Percentiles rank a stretch among this genome's conserved stretches.
phyloP scores from a whole-genome alignment of 2,329 filamentous ascomycete genomes.

The Harringtonia lauricola region DNA sequence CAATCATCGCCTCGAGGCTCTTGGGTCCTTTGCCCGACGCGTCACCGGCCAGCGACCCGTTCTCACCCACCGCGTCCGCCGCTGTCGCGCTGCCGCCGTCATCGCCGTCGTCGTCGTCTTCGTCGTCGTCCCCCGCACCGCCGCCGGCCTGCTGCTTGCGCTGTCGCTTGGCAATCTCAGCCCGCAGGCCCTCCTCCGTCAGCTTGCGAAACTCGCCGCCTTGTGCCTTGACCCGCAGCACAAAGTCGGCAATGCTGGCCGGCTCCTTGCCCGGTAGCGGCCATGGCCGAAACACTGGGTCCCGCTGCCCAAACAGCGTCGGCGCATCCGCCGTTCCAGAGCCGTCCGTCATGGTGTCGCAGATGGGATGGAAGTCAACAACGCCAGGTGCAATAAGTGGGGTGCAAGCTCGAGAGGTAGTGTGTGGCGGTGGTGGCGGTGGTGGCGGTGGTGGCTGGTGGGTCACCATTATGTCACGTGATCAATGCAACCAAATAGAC shows the following conservation, averaged over 20 bases:
- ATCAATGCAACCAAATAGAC: too few species aligned
- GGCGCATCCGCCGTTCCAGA: not conserved
- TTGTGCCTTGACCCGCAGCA: constrained; percentile 66
- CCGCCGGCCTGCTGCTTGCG: constrained; percentile 20
- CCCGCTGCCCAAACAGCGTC: constrained; percentile 10
- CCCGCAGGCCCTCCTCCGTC: constrained; percentile 59
- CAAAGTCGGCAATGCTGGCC: constrained; percentile 59
- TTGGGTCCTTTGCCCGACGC: constrained; percentile 8
- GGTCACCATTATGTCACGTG: too few species aligned
- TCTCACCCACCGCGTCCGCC: constrained; percentile 21
- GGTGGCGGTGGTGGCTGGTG: too few species aligned
- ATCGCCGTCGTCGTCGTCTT: constrained; percentile 33
- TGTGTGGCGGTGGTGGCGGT: too few species aligned
- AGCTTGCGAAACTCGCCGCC: constrained; percentile 74
- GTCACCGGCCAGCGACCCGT: constrained; percentile 10
- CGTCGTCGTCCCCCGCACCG: constrained; percentile 32
- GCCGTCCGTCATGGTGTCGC: constrained; percentile 7
- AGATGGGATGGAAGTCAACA: too few species aligned
- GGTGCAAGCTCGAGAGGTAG: too few species aligned
- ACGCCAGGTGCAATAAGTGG: too few species aligned
- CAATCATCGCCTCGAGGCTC: constrained; percentile 27
- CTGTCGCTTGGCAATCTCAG: constrained; percentile 49
- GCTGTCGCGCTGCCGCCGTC: constrained; percentile 27
- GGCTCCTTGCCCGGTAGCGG: constrained; percentile 45
- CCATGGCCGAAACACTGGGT: constrained; percentile 42